phyloP scores from a whole-genome alignment of 331 rosid genomes.

The Quercus phellos region DNA sequence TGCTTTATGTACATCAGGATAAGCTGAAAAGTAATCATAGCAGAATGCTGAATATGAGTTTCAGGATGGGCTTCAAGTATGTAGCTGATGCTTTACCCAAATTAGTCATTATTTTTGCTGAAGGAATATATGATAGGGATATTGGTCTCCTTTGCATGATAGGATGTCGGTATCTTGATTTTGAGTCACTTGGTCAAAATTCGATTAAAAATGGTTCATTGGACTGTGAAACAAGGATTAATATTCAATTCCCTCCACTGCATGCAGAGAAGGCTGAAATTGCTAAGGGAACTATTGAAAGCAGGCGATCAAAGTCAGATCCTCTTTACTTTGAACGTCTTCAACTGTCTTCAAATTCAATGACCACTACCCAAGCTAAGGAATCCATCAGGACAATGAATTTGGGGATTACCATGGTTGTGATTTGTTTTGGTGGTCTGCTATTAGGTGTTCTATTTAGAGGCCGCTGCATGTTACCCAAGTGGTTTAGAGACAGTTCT shows the following conservation, averaged over 20 bases:
- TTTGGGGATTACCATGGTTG: slow-evolving; percentile 65
- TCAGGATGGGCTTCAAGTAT: slow-evolving; percentile 43
- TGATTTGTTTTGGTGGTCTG: slow-evolving; percentile 51
- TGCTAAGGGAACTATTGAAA: too few relatives aligned
- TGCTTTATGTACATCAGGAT: too few relatives aligned
- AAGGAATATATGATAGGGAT: too few relatives aligned
- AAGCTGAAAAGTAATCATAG: not conserved
- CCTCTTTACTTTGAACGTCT: slow-evolving; percentile 16
- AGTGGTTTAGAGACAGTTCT: slow-evolving; percentile 40
- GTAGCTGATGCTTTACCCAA: slow-evolving; percentile 20
- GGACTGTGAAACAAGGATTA: too few relatives aligned
- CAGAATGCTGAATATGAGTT: slow-evolving; percentile 50
- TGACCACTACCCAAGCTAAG: slow-evolving; percentile 49
- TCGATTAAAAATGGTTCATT: too few relatives aligned
- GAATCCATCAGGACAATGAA: slow-evolving; percentile 79
- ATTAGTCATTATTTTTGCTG: slow-evolving; percentile 22
- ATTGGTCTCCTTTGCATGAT: too few relatives aligned
- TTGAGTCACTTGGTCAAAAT: too few relatives aligned
- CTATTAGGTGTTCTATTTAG: slow-evolving; percentile 58
- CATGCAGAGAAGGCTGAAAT: too few relatives aligned
- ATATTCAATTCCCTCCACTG: too few relatives aligned
- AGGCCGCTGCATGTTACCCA: slow-evolving; percentile 65
- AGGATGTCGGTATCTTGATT: too few relatives aligned
- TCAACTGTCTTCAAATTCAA: slow-evolving; percentile 48
- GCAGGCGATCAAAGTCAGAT: too few relatives aligned